Conservation (phyloP, 2,329 filamentous ascomycete species). For the Coniochaeta prunicola region DNA sequence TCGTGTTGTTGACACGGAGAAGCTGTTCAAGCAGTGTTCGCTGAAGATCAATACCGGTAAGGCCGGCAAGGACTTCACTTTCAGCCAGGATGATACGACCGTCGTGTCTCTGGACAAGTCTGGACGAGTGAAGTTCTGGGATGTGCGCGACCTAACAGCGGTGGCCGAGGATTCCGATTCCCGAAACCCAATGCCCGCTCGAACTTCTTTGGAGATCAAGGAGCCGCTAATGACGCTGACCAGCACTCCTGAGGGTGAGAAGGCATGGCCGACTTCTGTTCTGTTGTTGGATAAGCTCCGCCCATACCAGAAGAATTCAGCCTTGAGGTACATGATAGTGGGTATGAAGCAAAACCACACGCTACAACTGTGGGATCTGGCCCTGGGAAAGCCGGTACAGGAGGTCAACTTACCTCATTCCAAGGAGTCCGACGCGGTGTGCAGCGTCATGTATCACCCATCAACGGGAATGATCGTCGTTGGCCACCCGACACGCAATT, state of each 20-base stretch:
- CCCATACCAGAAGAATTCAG: conserved; percentile 82
- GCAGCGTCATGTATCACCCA: conserved; percentile 91
- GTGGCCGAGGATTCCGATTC: conserved; percentile 43
- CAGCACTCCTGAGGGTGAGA: conserved; percentile 80
- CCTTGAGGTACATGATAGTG: conserved; percentile 90
- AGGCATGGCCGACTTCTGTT: conserved; percentile 95
- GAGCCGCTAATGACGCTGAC: conserved; percentile 80
- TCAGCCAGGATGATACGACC: conserved; percentile 91
- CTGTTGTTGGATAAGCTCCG: conserved; percentile 94
- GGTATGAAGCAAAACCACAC: conserved; percentile 99
- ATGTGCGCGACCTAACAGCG: conserved; percentile 71
- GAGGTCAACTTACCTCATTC: conserved; percentile 94
- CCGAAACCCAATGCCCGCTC: conserved; percentile 43
- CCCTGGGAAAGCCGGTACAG: conserved; percentile 89
- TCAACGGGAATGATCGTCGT: conserved; percentile 88
- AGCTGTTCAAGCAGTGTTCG: conserved; percentile 77
- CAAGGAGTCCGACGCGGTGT: conserved; percentile 95
- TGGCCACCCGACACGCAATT: conserved; percentile 93
- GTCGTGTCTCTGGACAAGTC: conserved; percentile 96
- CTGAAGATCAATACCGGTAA: conserved; percentile 96
- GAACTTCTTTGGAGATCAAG: conserved; percentile 66
- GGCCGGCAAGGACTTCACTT: conserved; percentile 95
- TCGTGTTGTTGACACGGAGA: conserved; percentile 75
- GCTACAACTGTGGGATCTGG: conserved; percentile 96
- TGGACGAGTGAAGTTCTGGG: conserved; percentile 96